phyloP scores from a whole-genome alignment of 108 stramenopile genomes.

The Cylindrotheca fusiformis region DNA sequence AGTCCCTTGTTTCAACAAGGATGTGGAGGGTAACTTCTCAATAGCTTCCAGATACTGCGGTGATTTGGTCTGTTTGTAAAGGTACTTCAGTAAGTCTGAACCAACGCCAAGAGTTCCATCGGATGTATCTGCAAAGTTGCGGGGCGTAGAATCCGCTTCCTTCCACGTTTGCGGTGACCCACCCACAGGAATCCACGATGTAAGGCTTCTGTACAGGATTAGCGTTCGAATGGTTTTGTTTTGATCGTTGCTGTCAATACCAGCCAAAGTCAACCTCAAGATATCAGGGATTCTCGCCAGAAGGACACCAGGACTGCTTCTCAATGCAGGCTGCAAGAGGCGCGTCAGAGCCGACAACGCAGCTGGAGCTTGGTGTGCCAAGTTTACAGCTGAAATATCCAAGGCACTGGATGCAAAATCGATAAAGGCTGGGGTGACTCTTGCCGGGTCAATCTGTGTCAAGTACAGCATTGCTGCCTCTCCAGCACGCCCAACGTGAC shows the following conservation, averaged over 20 bases:
- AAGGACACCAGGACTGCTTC: conserved; percentile 53
- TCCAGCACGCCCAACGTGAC: conserved; percentile 77
- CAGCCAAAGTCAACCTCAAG: conserved; percentile 71
- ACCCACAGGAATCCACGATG: conserved; percentile 85
- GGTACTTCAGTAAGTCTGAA: conserved; percentile 38
- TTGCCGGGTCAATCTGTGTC: conserved; percentile 70
- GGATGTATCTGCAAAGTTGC: conserved; percentile 1
- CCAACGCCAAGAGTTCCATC: conserved; percentile 54
- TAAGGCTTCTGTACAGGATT: conserved; percentile 75
- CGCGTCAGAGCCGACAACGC: conserved; percentile 72
- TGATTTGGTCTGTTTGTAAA: conserved; percentile 39
- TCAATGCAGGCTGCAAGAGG: conserved; percentile 67
- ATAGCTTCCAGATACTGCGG: conserved; percentile 53
- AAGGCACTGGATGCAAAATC: conserved; percentile 83
- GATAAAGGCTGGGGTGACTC: conserved; percentile 72
- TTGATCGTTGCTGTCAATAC: conserved; percentile 91
- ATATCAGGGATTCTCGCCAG: conserved; percentile 72
- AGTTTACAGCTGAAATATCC: conserved; percentile 75
- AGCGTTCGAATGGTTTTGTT: conserved; percentile 85
- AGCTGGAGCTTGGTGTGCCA: conserved; percentile 87
- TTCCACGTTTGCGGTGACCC: conserved; percentile 29
- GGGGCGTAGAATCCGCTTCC: background rate
- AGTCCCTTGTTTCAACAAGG: conserved; percentile 51
- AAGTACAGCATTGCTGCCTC: conserved; percentile 82
- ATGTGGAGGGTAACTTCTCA: conserved; percentile 50